These are phyloP conservation scores for Lepidopterella palustris DNA, from an alignment of 495 filamentous ascomycete species.

Conservation along the genomic window DNA sequence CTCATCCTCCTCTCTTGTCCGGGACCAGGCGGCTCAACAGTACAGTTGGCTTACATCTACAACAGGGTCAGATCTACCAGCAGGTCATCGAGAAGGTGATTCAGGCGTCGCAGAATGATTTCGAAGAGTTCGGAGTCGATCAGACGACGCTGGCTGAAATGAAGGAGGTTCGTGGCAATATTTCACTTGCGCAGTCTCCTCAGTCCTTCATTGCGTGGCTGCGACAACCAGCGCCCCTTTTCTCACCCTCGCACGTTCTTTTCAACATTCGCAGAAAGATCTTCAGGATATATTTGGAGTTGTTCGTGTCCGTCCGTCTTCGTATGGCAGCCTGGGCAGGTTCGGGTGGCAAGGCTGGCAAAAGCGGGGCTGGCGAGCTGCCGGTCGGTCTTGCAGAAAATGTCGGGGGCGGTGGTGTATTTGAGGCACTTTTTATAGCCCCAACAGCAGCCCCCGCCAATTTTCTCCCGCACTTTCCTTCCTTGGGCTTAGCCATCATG, in stretches of 20 bases:
- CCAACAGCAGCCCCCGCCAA: constrained; percentile 26
- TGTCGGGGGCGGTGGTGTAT: constrained; percentile 27
- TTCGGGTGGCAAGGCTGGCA: constrained; percentile 22
- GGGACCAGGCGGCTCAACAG: constrained; percentile 6
- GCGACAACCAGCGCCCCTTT: not conserved
- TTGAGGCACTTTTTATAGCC: constrained; percentile 31
- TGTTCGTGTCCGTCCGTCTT: constrained; percentile 9
- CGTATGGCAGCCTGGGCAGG: constrained; percentile 20
- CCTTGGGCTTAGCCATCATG: constrained; percentile 21
- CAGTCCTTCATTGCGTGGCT: constrained; percentile 6
- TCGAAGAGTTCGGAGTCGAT: constrained; percentile 93
- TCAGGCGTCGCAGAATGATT: constrained; percentile 79
- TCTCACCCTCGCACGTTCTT: not conserved
- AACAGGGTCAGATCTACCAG: constrained; percentile 69
- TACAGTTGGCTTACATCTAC: constrained; percentile 18
- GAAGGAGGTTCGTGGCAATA: constrained; percentile 59
- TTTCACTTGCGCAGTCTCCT: constrained; percentile 9
- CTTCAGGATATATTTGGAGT: constrained; percentile 7
- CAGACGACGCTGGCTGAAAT: constrained; percentile 77
- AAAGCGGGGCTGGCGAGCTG: constrained; percentile 27
- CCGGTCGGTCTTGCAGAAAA: constrained; percentile 23
- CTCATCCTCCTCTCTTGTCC: not conserved
- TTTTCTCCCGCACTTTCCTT: constrained; percentile 17
- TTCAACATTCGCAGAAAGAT: constrained; percentile 22
- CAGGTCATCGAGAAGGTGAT: constrained; percentile 90